phyloP scores from a whole-genome alignment of 176 grass and related monocot genomes.

The Saccharum officinarum region DNA sequence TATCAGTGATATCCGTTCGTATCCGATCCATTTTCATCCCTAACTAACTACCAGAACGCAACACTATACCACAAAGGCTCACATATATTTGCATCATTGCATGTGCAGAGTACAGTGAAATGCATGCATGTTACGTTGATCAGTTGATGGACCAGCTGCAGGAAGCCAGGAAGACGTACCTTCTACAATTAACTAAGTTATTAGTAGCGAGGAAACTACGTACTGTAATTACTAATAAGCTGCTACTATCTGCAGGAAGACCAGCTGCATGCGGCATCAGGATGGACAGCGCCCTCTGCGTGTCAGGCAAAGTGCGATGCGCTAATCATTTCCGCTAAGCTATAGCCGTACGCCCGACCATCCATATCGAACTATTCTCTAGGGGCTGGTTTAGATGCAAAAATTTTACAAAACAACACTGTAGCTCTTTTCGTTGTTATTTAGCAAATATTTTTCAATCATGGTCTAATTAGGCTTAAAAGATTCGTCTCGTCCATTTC shows the following conservation, averaged over 20 bases:
- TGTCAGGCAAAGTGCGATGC: conserved; percentile 2
- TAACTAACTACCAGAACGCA: no score
- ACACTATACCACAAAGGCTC: neutral
- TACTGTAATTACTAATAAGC: neutral
- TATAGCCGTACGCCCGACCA: conserved; percentile 3
- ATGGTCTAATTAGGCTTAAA: no score
- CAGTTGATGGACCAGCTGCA: neutral
- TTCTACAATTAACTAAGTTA: no score
- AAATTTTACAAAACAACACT: no score
- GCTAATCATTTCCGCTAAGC: neutral
- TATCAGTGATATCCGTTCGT: no score
- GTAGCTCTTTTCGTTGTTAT: no score
- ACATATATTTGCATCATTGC: neutral
- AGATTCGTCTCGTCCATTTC: no score
- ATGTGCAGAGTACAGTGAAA: neutral
- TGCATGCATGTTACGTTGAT: neutral
- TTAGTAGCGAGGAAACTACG: no score
- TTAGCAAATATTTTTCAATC: no score
- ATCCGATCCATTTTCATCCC: no score
- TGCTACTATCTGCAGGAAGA: no score
- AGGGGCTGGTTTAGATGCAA: no score
- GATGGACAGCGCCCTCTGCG: neutral
- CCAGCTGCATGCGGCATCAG: neutral
- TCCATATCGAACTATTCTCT: neutral
- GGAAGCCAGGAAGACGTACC: neutral